These are phyloP conservation scores for Blastobotrys aristatus DNA, from an alignment of 1,139 yeast genomes.

Conservation along the genomic window DNA sequence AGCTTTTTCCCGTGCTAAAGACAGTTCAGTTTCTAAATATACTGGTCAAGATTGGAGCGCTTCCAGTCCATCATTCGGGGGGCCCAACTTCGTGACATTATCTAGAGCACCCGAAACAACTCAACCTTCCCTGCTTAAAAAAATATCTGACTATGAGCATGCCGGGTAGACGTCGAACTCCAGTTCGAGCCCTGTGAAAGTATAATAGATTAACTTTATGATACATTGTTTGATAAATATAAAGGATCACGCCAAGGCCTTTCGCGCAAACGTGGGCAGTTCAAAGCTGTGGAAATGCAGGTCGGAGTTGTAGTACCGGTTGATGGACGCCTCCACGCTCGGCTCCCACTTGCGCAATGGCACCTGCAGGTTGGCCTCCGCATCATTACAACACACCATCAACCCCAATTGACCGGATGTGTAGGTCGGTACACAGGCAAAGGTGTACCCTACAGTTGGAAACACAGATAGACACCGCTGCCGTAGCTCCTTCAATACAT, in stretches of 20 bases:
- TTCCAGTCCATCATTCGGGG: too few relatives aligned
- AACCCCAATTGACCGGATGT: conserved; percentile 93
- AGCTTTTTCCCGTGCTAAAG: too few relatives aligned
- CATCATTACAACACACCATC: conserved; percentile 84
- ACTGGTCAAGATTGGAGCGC: too few relatives aligned
- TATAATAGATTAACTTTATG: too few relatives aligned
- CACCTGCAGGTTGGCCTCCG: conserved; percentile 52
- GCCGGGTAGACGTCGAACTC: too few relatives aligned
- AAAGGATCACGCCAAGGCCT: conserved; percentile 10
- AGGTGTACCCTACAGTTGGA: conserved; percentile 84
- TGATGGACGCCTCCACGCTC: conserved; percentile 57
- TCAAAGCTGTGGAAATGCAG: conserved; percentile 84
- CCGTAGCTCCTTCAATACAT: conserved; percentile 69
- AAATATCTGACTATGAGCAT: too few relatives aligned
- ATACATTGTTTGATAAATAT: too few relatives aligned
- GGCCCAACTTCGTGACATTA: too few relatives aligned
- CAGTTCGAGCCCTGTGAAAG: too few relatives aligned
- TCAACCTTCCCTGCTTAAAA: too few relatives aligned
- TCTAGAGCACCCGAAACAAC: too few relatives aligned
- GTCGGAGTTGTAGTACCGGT: conserved; percentile 72
- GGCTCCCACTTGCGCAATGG: conserved; percentile 66
- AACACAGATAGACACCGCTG: conserved; percentile 70
- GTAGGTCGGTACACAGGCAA: conserved; percentile 86
- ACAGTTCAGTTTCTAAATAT: too few relatives aligned
- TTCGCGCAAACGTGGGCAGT: conserved; percentile 74